These are phyloP conservation scores for Neotropicomus parvogracilis DNA, from an alignment of 1,284 basidiomycete species.

Conservation along the genomic window DNA sequence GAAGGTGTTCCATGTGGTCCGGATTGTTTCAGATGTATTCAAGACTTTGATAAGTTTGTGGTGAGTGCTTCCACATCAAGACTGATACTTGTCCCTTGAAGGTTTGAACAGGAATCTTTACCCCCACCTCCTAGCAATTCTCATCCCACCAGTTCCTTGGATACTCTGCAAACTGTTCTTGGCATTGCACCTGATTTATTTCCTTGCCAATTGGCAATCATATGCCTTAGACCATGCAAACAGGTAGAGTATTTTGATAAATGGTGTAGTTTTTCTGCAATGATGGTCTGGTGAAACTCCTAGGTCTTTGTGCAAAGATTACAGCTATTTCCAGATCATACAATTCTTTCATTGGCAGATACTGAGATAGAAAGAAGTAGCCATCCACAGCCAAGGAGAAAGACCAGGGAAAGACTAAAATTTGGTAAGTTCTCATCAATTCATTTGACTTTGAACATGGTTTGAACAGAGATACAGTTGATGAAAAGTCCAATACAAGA, in stretches of 20 bases:
- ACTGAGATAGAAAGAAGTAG: background rate
- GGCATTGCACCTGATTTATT: constrained; percentile 36
- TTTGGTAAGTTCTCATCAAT: constrained; percentile 18
- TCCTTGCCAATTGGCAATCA: constrained; percentile 38
- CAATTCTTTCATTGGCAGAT: constrained; percentile 9
- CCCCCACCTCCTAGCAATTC: constrained; percentile 22
- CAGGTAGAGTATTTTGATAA: constrained; percentile 28
- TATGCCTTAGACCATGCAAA: constrained; percentile 38
- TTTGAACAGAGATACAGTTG: constrained; percentile 15
- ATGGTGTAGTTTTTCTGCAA: background rate
- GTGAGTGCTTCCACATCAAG: background rate
- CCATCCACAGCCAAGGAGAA: constrained; percentile 3
- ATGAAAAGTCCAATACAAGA: background rate
- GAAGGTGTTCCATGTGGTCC: constrained; percentile 36
- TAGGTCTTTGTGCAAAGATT: constrained; percentile 23
- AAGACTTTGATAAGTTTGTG: constrained; percentile 22
- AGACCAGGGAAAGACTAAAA: background rate
- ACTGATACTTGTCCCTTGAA: background rate
- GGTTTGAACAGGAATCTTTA: constrained; percentile 22
- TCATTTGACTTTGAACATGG: background rate
- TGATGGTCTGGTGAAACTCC: background rate
- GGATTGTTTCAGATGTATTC: constrained; percentile 39
- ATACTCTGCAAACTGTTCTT: constrained; percentile 33
- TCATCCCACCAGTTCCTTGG: constrained; percentile 11
- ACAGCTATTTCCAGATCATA: constrained; percentile 28